Conservation (phyloP, 805 yeast genomes). For the Clavispora asparagi region DNA sequence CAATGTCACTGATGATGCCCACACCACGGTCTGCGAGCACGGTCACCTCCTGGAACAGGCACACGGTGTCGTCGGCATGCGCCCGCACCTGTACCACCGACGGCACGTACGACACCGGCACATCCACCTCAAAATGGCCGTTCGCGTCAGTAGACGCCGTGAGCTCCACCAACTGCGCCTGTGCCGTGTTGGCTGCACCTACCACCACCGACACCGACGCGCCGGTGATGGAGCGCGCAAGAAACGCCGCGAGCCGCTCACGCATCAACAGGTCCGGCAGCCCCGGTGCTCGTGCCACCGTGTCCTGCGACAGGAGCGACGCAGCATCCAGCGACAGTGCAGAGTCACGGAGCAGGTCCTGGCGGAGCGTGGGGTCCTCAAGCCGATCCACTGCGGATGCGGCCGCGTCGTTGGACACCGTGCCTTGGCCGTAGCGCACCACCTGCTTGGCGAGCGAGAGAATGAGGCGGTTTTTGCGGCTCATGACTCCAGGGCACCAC, state of each 20-base stretch:
- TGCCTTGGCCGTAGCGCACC: constrained; percentile 35
- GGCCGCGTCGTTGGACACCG: constrained; percentile 7
- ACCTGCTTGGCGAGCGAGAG: constrained; percentile 66
- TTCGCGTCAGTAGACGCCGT: constrained; percentile 51
- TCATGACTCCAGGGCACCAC: constrained; percentile 63
- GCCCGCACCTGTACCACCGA: constrained; percentile 50
- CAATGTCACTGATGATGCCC: constrained; percentile 84
- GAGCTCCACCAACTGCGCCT: constrained; percentile 20
- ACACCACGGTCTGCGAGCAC: constrained; percentile 46
- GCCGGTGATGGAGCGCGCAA: constrained; percentile 60
- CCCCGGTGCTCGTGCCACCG: background rate
- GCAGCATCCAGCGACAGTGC: constrained; percentile 8
- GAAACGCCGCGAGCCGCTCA: constrained; percentile 64
- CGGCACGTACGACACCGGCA: constrained; percentile 59
- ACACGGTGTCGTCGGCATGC: constrained; percentile 41
- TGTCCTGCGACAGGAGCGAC: constrained; percentile 7
- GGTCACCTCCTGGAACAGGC: constrained; percentile 41
- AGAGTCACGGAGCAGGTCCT: constrained; percentile 1
- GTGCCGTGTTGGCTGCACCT: constrained; percentile 41
- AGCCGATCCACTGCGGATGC: constrained; percentile 11
- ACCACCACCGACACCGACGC: constrained; percentile 51
- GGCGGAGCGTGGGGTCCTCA: constrained; percentile 7
- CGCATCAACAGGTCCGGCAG: constrained; percentile 45
- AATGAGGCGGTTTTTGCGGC: constrained; percentile 66
- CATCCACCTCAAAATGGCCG: constrained; percentile 58